These are phyloP conservation scores for Zasmidium cellare DNA, from an alignment of 2,329 filamentous ascomycete genomes.

Conservation along the genomic window DNA sequence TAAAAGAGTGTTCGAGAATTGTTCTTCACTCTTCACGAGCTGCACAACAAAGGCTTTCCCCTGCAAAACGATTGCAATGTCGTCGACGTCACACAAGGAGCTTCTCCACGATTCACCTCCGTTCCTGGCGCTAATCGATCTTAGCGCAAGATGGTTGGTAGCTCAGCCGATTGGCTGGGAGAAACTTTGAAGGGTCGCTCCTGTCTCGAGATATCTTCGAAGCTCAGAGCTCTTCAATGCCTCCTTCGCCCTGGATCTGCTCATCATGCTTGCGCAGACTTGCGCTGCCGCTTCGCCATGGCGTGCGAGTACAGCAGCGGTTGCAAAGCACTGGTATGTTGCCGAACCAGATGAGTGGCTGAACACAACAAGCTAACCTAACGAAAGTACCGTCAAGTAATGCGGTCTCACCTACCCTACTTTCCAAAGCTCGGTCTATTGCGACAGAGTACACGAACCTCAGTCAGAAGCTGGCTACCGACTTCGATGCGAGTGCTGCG, in stretches of 20 bases:
- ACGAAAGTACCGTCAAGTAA: constrained; percentile 20
- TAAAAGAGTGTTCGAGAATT: too few relatives aligned
- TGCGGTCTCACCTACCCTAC: constrained; percentile 54
- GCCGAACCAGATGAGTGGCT: too few relatives aligned
- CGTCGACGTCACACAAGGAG: not conserved
- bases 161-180: not conserved
- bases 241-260: constrained; percentile 13
- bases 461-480: constrained; percentile 51
- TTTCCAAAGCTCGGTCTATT: constrained; percentile 57
- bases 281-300: constrained; percentile 3
- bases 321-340: constrained; percentile 20
- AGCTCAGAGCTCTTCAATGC: constrained; percentile 10
- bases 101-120: not conserved
- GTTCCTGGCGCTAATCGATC: not conserved
- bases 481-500: constrained; percentile 57
- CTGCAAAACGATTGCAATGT: too few relatives aligned
- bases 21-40: too few relatives aligned
- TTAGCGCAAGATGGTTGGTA: not conserved
- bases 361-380: not conserved
- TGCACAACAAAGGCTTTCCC: too few relatives aligned
- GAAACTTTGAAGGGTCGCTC: not conserved
- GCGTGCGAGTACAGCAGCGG: constrained; percentile 13
- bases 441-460: constrained; percentile 58
- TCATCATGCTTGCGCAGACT: constrained; percentile 14
- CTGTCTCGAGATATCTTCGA: not conserved